phyloP scores from a whole-genome alignment of 1,139 yeast species.

The Kodamaea ohmeri region DNA sequence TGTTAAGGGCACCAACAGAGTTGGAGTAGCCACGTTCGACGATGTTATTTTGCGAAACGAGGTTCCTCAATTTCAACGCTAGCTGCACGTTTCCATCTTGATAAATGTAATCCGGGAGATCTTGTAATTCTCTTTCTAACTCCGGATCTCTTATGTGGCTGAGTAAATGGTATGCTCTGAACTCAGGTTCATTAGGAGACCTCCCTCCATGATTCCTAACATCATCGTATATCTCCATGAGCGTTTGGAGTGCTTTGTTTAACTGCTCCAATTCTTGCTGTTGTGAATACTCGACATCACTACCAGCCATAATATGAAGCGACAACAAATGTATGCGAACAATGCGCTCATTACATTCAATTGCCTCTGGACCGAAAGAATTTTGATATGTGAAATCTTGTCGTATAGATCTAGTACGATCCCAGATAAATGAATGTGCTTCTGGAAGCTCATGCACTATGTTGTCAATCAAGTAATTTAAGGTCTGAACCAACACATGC shows the following conservation, averaged over 20 bases:
- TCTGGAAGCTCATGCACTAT: slow-evolving; percentile 70
- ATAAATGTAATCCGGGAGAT: slow-evolving; percentile 58
- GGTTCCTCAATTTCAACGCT: slow-evolving; percentile 66
- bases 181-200: slow-evolving; percentile 88
- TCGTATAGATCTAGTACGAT: slow-evolving; percentile 93
- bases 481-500: slow-evolving; percentile 57
- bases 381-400: slow-evolving; percentile 97
- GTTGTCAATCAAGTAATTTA: slow-evolving; percentile 66
- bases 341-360: slow-evolving; percentile 88
- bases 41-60: slow-evolving; percentile 62
- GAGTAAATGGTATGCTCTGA: slow-evolving; percentile 80
- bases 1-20: slow-evolving; percentile 60
- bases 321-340: slow-evolving; percentile 84
- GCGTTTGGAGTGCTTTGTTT: slow-evolving; percentile 85
- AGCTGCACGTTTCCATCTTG: slow-evolving; percentile 59
- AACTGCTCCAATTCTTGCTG: slow-evolving; percentile 96
- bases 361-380: slow-evolving; percentile 89
- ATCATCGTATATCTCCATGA: slow-evolving; percentile 84
- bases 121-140: slow-evolving; percentile 71
- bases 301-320: slow-evolving; percentile 82
- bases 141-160: slow-evolving; percentile 85
- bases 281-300: slow-evolving; percentile 75
- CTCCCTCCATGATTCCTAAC: slow-evolving; percentile 65
- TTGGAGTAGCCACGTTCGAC: slow-evolving; percentile 56
- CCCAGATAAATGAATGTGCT: slow-evolving; percentile 95